Percentiles rank a stretch among this genome's conserved stretches.
phyloP scores from a whole-genome alignment of 768 basidiomycete species.

The Austroboletus festivus region DNA sequence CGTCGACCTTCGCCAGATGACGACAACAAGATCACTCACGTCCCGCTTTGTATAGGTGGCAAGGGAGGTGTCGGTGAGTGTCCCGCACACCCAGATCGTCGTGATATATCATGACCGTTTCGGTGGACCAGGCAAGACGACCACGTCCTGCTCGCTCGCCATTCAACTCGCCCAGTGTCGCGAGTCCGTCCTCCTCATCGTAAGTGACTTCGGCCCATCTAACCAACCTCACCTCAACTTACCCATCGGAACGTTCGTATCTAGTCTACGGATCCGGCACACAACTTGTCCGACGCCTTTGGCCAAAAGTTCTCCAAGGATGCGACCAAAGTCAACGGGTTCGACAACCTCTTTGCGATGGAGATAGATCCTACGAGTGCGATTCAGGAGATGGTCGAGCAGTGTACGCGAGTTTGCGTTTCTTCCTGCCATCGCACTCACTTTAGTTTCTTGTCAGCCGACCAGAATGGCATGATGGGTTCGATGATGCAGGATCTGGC shows the following conservation, averaged over 20 bases:
- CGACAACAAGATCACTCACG: constrained; percentile 13
- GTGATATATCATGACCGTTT: not conserved
- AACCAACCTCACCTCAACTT: not conserved
- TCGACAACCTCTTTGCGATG: constrained; percentile 96
- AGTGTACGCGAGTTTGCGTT: constrained; percentile 52
- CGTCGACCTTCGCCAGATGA: constrained; percentile 31
- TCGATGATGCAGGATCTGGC: constrained; percentile 99
- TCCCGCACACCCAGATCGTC: not conserved
- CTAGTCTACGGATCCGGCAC: constrained; percentile 98
- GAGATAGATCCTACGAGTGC: constrained; percentile 98
- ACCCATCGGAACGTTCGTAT: not conserved
- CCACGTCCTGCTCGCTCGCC: constrained; percentile 96
- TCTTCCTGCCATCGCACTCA: not conserved
- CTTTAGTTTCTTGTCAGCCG: constrained; percentile 47
- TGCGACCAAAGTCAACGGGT: constrained; percentile 96
- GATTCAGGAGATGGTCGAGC: constrained; percentile 98
- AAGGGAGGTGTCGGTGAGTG: constrained; percentile 95
- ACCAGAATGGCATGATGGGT: constrained; percentile 93
- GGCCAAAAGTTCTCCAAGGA: constrained; percentile 99
- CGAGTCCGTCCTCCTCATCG: constrained; percentile 96
- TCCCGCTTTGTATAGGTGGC: constrained; percentile 58
- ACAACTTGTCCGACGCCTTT: constrained; percentile 98
- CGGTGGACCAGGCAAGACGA: constrained; percentile 81
- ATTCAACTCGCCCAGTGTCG: constrained; percentile 88
- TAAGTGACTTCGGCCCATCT: constrained; percentile 44